phyloP scores from a whole-genome alignment of 2,329 filamentous ascomycete species.

The Plenodomus biglobosus region DNA sequence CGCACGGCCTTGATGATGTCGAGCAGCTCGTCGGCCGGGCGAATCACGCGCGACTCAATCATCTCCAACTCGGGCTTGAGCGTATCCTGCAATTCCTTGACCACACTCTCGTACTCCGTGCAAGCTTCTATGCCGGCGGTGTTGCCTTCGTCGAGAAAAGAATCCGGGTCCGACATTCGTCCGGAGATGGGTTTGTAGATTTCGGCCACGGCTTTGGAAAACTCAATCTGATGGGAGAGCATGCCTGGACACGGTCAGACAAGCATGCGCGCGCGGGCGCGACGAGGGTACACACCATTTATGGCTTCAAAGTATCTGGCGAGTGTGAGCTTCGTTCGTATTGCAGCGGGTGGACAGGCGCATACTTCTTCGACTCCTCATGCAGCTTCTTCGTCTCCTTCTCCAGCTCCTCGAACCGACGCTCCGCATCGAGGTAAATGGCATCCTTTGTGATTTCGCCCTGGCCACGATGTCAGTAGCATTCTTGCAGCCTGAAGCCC shows the following conservation, averaged over 20 bases:
- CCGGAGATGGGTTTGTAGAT: slow-evolving; percentile 98
- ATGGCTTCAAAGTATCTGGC: slow-evolving; percentile 86
- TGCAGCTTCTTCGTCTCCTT: slow-evolving; percentile 95
- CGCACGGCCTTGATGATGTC: slow-evolving; percentile 95
- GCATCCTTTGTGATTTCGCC: slow-evolving; percentile 94
- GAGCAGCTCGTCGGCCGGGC: slow-evolving; percentile 87
- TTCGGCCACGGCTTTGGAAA: slow-evolving; percentile 92
- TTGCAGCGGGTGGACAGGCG: background rate
- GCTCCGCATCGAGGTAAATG: slow-evolving; percentile 91
- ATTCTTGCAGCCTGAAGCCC: slow-evolving; percentile 9
- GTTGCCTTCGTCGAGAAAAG: slow-evolving; percentile 79
- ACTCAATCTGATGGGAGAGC: slow-evolving; percentile 96
- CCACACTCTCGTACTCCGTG: slow-evolving; percentile 92
- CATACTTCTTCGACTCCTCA: slow-evolving; percentile 85
- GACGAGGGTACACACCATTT: slow-evolving; percentile 61
- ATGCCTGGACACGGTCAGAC: slow-evolving; percentile 61
- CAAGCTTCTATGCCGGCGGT: slow-evolving; percentile 91
- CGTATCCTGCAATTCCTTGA: slow-evolving; percentile 85
- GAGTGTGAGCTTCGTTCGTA: slow-evolving; percentile 23
- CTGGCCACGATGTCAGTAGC: slow-evolving; percentile 26
- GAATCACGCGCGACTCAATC: slow-evolving; percentile 90
- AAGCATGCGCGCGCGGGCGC: slow-evolving; percentile 8
- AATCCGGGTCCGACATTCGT: slow-evolving; percentile 88
- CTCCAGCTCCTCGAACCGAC: slow-evolving; percentile 91
- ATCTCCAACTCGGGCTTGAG: slow-evolving; percentile 92